Evolutionary conservation across 1,139 yeast genomes (phyloP), one percentile per base, ranked within the genome.

Genomic region (Pichia kudriavzevii): DNA sequence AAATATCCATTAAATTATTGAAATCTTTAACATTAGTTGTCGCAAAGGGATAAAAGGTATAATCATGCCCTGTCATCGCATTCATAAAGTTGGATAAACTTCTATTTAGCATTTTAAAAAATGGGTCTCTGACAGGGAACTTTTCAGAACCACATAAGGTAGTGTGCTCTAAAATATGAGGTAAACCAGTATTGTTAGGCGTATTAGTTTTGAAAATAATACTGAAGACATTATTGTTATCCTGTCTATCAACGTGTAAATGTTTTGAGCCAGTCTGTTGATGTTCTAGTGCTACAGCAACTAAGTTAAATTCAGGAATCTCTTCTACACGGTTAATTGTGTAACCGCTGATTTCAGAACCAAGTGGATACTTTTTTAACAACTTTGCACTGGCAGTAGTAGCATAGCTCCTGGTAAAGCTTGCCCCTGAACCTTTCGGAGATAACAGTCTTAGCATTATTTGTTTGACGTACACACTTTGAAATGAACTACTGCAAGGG

Each of bases 51-150:
- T 83, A 91, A 57, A 79, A 88, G 0, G 98, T 91, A 53, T 85
- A 87, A 58, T 91, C 97, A 48, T 83, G 88, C 13, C 95, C 98
- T 0, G 99, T 91, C 95, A 91, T 84, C 11, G 99, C 99, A 56
- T 91, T 91, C 99, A 91, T 91, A 59, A 87, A 91, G 57, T 85
- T 91, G 26, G 96, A 79, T 50, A 91, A 64, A 13, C 85, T 71
- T 47, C 97, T 64, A 55, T 88, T 91, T 40, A 91, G 67, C 98
- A 91, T 91, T 58, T 91, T 88, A 69, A 91, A 93, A 59, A 91
- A 91, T 3, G 99, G 98, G 59, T 91, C 98, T 48, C 96, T 68
- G 2, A 91, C 96, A 0, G 96, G 97, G 56, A 74, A 91, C 54
- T 80, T 82, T 40, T 71, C 66, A 1, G 95, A 84, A 4, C 98